Conservation (phyloP, 164 flowering plant species). For the Stephania yunnanensis region DNA sequence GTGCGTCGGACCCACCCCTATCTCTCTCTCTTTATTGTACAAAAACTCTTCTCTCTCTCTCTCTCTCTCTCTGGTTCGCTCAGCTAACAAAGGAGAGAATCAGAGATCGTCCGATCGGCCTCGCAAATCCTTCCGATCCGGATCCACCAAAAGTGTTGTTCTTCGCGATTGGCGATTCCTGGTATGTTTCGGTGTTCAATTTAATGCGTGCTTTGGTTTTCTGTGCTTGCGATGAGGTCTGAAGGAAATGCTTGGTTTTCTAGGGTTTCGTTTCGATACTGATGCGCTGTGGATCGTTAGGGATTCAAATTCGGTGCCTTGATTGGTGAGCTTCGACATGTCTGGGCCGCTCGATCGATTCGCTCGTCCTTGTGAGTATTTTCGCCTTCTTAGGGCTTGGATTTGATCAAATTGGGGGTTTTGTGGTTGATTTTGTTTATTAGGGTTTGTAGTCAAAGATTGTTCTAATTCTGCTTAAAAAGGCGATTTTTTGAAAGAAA, state of each 20-base stretch:
- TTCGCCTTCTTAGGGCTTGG: neutral
- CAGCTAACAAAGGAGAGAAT: neutral
- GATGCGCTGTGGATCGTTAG: neutral
- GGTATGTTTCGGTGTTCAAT: neutral
- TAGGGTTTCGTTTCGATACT: neutral
- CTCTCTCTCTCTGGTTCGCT: neutral
- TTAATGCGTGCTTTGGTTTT: neutral
- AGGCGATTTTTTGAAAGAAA: neutral
- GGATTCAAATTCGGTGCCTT: slow-evolving; percentile 4
- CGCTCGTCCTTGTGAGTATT: slow-evolving; percentile 39
- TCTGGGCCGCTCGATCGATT: slow-evolving; percentile 45
- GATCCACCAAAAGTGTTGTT: neutral
- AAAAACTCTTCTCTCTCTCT: neutral
- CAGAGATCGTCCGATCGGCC: neutral
- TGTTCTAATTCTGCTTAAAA: neutral
- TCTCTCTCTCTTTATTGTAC: neutral
- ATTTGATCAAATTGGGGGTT: neutral
- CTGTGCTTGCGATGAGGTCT: neutral
- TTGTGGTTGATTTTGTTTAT: neutral
- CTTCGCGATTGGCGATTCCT: neutral
- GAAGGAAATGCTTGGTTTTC: neutral
- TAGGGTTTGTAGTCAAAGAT: neutral
- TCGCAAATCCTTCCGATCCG: neutral
- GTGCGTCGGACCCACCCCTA: neutral
- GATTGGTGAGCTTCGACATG: slow-evolving; percentile 22